Evolutionary conservation across 352 stramenopile genomes (phyloP), one percentile per base, ranked within the genome.

Genomic region (Pythium plurisporium): DNA sequence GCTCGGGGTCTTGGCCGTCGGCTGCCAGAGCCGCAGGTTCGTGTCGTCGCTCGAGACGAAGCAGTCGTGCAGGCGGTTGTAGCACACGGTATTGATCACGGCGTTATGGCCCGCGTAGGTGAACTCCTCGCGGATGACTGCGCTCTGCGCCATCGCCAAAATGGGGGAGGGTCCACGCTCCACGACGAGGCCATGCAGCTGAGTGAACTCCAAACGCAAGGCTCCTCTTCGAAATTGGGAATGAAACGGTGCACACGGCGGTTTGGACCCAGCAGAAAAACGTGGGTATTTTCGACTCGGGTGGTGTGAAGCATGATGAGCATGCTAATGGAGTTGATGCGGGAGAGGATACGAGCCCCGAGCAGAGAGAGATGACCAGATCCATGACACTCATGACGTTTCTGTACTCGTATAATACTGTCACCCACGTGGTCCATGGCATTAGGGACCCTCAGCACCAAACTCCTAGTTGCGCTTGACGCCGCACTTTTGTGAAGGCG

Each of bases 111-210:
- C 67, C 12, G 65, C 64, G 64, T 86, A 87, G 50, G 67, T 52
- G 41, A 62, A 82, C 48, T 87, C 67, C 42, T 82, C 70, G 37
- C 73, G 73, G 66, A 91, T 89, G 65, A 88, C 78, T 1, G 76
- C 81, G 53, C 73, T 87, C 65, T 89, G 78, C 27, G 79, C 70
- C 76, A 85, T 86, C 9, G 38, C 25, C 20, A 11, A 38, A 15
- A 47, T 26, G 20, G 8, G 14, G 41, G 26, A 11, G 6, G 41
- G 9, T 26, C 17, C 9, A 20, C 33, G 15, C 33, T 15, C 10
- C 10, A 38, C 15, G n/a, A n/a, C n/a, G n/a, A n/a, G n/a, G n/a
- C n/a, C n/a, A n/a, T n/a, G n/a, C n/a, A n/a, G n/a, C n/a, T n/a
- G n/a, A n/a, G n/a, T n/a, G n/a, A n/a, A n/a, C n/a, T n/a, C n/a